Evolutionary conservation across 768 basidiomycete genomes (phyloP).

Genomic region (Suillus spraguei): DNA sequence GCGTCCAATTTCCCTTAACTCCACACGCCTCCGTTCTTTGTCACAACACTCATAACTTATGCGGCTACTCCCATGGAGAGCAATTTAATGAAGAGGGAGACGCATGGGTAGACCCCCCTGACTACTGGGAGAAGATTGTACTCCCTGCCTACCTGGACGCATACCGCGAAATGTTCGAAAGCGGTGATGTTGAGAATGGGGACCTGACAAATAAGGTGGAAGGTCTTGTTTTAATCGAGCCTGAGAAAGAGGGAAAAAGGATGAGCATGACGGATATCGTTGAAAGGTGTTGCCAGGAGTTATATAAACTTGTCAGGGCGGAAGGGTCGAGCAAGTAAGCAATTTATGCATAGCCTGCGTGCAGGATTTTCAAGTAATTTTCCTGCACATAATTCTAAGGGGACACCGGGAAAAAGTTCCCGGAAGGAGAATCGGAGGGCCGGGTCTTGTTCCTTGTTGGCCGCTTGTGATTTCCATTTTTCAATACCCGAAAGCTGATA

Average conservation of each 20-base stretch:
- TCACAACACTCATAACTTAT: conserved; percentile 2
- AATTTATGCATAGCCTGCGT: neutral
- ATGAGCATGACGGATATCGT: conserved; percentile 68
- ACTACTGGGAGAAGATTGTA: conserved; percentile 91
- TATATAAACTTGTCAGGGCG: conserved; percentile 28
- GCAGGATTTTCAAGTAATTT: neutral
- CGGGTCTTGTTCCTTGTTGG: neutral
- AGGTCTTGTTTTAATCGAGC: conserved; percentile 62
- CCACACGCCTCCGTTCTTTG: conserved; percentile 11
- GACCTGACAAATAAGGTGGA: conserved; percentile 49
- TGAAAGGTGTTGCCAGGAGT: conserved; percentile 50
- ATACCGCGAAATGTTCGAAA: conserved; percentile 69
- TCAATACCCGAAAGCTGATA: conserved; percentile 9
- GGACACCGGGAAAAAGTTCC: neutral
- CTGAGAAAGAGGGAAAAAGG: conserved; percentile 54
- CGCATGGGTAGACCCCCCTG: conserved; percentile 92
- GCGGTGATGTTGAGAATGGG: conserved; percentile 78
- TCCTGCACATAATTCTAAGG: neutral
- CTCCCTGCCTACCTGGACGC: conserved; percentile 93
- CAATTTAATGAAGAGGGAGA: conserved; percentile 83
- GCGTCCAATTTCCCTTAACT: conserved; percentile 15
- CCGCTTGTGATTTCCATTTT: neutral
- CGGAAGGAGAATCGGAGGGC: conserved; percentile 6
- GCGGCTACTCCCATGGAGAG: conserved; percentile 48
- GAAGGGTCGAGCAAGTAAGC: neutral